Conservation (phyloP, 1,139 yeast species). For the Nadsonia starkeyi-henricii region DNA sequence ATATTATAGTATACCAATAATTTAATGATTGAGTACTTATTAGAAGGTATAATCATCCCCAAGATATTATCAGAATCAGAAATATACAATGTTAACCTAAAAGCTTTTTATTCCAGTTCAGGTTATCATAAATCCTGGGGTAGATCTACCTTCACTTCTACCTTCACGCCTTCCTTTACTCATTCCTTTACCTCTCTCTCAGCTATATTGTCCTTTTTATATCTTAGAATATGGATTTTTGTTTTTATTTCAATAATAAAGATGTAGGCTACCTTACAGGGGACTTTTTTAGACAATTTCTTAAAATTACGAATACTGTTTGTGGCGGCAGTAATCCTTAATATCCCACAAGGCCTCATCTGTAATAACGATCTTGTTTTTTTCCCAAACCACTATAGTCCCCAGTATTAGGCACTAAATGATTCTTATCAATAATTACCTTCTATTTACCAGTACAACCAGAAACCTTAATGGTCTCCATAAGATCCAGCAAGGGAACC, state of each 20-base stretch:
- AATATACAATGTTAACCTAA: too few relatives aligned
- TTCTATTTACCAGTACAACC: conserved; percentile 94
- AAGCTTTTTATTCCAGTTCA: too few relatives aligned
- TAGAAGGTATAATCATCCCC: too few relatives aligned
- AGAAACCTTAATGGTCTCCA: conserved; percentile 89
- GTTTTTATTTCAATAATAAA: conserved; percentile 54
- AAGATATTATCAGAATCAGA: too few relatives aligned
- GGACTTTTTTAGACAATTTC: conserved; percentile 76
- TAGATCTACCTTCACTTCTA: conserved; percentile 19
- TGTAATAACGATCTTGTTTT: conserved; percentile 50
- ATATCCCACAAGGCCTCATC: conserved; percentile 61
- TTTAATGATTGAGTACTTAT: too few relatives aligned
- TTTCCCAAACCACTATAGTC: conserved; percentile 65
- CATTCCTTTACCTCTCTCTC: conserved; percentile 8
- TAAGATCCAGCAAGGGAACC: conserved; percentile 84
- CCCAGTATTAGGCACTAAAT: conserved; percentile 79
- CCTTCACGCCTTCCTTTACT: conserved; percentile 18
- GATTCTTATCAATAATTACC: conserved; percentile 76
- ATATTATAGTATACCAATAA: too few relatives aligned
- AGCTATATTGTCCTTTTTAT: neutral
- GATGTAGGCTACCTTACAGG: conserved; percentile 79
- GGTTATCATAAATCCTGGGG: too few relatives aligned
- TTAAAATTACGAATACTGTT: conserved; percentile 92
- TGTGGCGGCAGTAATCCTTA: conserved; percentile 81
- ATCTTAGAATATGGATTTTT: conserved; percentile 6